A percentile compares a stretch with the other conserved stretches of the same genome.
These are phyloP conservation scores for Orbilia oligospora DNA, from an alignment of 2,329 filamentous ascomycete genomes.

Conservation along the genomic window DNA sequence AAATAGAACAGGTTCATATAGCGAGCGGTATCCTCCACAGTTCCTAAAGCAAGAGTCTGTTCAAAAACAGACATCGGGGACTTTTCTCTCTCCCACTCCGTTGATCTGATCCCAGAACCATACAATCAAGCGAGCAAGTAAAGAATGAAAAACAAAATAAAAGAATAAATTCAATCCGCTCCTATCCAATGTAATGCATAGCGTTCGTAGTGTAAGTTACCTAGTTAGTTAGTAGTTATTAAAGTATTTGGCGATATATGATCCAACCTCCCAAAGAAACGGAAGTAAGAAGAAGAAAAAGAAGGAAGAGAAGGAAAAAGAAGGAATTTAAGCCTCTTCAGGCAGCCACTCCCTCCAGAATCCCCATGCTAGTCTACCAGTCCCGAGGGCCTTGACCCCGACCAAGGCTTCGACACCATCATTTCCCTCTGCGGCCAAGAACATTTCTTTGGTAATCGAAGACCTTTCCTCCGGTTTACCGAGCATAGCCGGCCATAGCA, in stretches of 20 bases:
- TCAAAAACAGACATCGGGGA: neutral
- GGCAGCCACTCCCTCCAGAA: conserved; percentile 76
- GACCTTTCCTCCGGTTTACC: conserved; percentile 84
- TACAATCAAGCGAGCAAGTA: neutral
- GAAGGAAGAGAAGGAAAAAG: neutral
- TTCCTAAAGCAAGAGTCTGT: neutral
- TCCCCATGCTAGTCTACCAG: conserved; percentile 85
- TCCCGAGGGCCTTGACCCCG: conserved; percentile 78
- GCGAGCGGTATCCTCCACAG: neutral
- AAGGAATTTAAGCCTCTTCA: conserved; percentile 64
- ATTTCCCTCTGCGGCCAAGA: conserved; percentile 85
- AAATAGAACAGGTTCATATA: neutral
- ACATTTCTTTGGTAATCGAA: conserved; percentile 91
- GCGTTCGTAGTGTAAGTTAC: neutral
- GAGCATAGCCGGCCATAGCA: conserved; percentile 89
- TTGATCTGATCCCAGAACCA: neutral
- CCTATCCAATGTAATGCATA: conserved; percentile 29
- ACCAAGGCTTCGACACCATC: conserved; percentile 90
- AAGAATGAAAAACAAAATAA: neutral
- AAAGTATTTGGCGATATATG: conserved; percentile 23
- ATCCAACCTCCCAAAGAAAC: conserved; percentile 15
- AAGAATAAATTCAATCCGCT: conserved; percentile 25
- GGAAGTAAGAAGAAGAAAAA: neutral
- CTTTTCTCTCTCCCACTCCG: neutral
- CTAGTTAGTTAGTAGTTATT: neutral